A percentile compares a stretch with the other conserved stretches of the same genome.
Evolutionary conservation across 2,329 filamentous ascomycete genomes (phyloP).

Genomic region (Massarina eburnea): DNA sequence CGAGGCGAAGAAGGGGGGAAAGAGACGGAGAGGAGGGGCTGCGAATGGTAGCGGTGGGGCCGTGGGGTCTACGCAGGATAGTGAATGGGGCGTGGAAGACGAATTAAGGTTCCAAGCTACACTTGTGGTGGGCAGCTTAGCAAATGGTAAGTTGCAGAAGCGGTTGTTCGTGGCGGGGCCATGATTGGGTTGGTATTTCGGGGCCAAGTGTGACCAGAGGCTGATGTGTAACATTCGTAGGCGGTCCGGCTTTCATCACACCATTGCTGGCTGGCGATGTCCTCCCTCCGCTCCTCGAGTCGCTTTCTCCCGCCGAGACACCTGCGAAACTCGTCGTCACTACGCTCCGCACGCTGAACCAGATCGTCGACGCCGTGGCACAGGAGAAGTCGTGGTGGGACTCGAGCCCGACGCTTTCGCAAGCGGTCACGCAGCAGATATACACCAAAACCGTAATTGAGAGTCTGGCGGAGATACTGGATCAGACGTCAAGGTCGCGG

Average conservation of each 20-base stretch:
- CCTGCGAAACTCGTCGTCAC: conserved; percentile 69
- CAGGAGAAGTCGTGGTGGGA: conserved; percentile 56
- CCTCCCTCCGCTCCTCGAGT: conserved; percentile 69
- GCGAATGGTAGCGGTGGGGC: conserved; percentile 13
- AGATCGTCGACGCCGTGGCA: conserved; percentile 66
- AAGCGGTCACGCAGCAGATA: conserved; percentile 46
- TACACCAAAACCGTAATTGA: conserved; percentile 65
- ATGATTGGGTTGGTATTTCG: not conserved
- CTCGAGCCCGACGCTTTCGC: conserved; percentile 50
- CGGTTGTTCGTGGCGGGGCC: not conserved
- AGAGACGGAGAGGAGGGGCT: conserved; percentile 50
- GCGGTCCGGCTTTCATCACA: conserved; percentile 75
- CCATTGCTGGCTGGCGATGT: conserved; percentile 70
- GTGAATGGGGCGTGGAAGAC: conserved; percentile 62
- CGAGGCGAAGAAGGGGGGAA: conserved; percentile 47
- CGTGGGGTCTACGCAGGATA: conserved; percentile 20
- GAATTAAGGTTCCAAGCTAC: conserved; percentile 74
- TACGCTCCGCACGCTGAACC: conserved; percentile 72
- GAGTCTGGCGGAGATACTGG: conserved; percentile 67
- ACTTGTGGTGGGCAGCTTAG: conserved; percentile 81
- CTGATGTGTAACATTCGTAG: conserved; percentile 49
- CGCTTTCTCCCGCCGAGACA: conserved; percentile 66
- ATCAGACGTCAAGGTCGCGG: conserved; percentile 56
- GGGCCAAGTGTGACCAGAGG: not conserved
- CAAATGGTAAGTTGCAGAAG: conserved; percentile 65